Evolutionary conservation across 805 yeast genomes (phyloP), one percentile per base, ranked within the genome.

Genomic region (Soucietia sequanensis): DNA sequence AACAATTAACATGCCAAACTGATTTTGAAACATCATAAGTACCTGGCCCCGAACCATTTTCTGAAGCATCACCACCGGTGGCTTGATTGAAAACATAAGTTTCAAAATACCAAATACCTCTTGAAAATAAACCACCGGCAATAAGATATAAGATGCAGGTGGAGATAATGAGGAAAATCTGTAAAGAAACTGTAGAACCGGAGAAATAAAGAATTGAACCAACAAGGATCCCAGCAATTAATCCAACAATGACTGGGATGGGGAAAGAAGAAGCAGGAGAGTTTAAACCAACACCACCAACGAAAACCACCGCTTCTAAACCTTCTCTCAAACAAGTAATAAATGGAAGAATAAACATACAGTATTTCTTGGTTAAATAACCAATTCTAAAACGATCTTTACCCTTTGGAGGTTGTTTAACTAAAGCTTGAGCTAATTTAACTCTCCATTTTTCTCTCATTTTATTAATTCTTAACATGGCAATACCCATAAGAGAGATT

Each of bases 1-100:
- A 90, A 68, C 96, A 89, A 72, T 89, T 88, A 42, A 90, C 90
- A 67, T 89, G 97, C 88, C 95, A 89, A 15, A 89, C 96, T n/a
- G 83, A 64, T 53, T 74, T 74, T 34, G 68, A 52, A 54, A 89
- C 75, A 60, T 90, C 81, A 65, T 89, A 89, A 12, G 96, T 81
- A 54, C 97, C 97, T 30, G 95, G 89, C 44, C 97, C 97, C 35
- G 80, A 72, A 50, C 96, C 96, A 47, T 70, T 65, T 62, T 89
- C 96, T 18, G 95, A 75, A 11, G 93, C 95, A 65, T 90, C 96
- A 66, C 95, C 95, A 56, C 96, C 96, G 17, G 91, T 78, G 33
- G 69, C 55, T 39, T 64, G 46, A 61, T 76, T 72, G 72, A 73
- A 89, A 14, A 52, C 54, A 62, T 87, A 70, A 54, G 68, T 72